Evolutionary conservation across 331 rosid genomes (phyloP).

Genomic region (Phaseolus coccineus): DNA sequence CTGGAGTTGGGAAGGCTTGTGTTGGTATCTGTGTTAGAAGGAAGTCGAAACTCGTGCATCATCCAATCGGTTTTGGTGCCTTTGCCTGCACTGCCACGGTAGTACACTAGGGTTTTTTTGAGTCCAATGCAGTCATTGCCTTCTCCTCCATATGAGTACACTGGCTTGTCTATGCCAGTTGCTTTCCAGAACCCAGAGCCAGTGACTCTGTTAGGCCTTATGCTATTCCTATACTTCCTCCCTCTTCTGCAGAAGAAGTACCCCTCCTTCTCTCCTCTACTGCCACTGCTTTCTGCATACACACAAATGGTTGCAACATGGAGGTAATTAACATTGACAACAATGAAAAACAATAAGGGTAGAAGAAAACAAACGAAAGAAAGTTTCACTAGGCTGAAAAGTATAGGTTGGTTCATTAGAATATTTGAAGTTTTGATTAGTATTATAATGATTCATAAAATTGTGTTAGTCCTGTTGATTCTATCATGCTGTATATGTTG

Average conservation of each 20-base stretch:
- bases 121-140: conserved; percentile 72
- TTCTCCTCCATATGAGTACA: conserved; percentile 62
- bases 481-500: neutral
- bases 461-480: neutral
- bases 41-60: conserved; percentile 93
- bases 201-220: conserved; percentile 87
- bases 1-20: neutral
- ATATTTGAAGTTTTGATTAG: neutral
- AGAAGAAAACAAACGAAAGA: neutral
- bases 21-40: conserved; percentile 41
- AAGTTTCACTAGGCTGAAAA: conserved; percentile 17
- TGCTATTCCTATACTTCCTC: conserved; percentile 89
- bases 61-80: conserved; percentile 92
- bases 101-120: conserved; percentile 79
- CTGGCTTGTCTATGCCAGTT: conserved; percentile 83
- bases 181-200: conserved; percentile 97
- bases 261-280: conserved; percentile 71
- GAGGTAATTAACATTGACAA: neutral
- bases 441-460: neutral
- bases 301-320: conserved; percentile 9
- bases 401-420: neutral
- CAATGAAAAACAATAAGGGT: neutral
- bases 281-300: conserved; percentile 46
- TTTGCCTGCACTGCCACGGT: conserved; percentile 79
- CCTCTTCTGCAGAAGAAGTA: conserved; percentile 93